Base-by-base conservation (phyloP, 192 early-diverging fungal species). In the Helicostylum pulchrum region DNA sequence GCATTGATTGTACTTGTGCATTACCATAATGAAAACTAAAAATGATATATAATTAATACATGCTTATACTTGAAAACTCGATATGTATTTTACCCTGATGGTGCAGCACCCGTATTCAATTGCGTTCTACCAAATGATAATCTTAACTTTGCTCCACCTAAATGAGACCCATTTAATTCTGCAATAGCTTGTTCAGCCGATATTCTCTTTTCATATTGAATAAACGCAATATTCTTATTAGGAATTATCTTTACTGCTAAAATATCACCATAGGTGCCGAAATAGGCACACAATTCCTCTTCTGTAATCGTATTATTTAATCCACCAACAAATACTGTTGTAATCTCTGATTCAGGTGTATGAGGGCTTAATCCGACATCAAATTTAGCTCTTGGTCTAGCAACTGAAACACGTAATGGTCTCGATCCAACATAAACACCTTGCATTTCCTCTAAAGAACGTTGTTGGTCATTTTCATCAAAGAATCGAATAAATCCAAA, bases 401-500 rank as follows among this genome's bases (percentile, higher is more conserved):
- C 61, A 0, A 62, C 48, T 0, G 61, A 62, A 5, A 62, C 61
- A 5, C 61, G 23, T 17, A 62, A 36, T 7, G 61, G 36, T 1
- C 61, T 46, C 3, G 61, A 62, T 20, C 46, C 61, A 21, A 62
- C 48, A 62, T 62, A 62, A 30, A 51, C 61, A 0, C 61, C 61
- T 50, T 62, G 61, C 61, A 62, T 62, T 9, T 62, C 61, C 14
- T 62, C 47, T 30, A 62, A 50, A 2, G 61, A 30, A 23, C 48
- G 12, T 11, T 51, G 48, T 49, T 62, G 61, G 12, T 62, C 61
- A 3, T 19, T 51, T 12, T 62, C 61, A 36, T 62, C 61, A 52
- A 42, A 62, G 31, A 62, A 62, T 0, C 61, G 47, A 39, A 62
- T 30, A 79, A 98, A 98, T 12, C 94, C 96, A 75, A 94, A 98